A percentile compares a stretch with the other conserved stretches of the same genome.
Conservation (phyloP, 441 rosid species). For the Populus trichocarpa region DNA sequence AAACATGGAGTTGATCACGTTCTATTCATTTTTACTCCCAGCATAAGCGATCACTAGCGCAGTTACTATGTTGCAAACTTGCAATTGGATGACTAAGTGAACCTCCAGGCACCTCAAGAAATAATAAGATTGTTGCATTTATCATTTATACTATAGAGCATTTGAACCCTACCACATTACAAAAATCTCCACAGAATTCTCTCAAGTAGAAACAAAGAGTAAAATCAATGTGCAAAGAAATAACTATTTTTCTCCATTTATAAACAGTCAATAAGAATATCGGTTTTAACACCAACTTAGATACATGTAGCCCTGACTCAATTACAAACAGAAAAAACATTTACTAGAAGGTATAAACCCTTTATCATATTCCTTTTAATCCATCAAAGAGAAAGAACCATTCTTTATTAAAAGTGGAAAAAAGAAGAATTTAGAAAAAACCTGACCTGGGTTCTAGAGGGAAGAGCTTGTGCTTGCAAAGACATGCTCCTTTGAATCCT, state of each 20-base stretch:
- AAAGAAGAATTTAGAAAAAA: slow-evolving; percentile 2
- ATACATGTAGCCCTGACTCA: neutral
- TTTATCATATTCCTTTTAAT: no score
- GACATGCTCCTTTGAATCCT: slow-evolving; percentile 26
- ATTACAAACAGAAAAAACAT: neutral
- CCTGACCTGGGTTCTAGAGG: slow-evolving; percentile 61
- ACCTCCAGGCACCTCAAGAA: neutral
- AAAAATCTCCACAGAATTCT: neutral
- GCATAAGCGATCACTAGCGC: neutral
- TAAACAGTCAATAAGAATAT: neutral
- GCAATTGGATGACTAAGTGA: neutral
- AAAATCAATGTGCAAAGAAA: neutral
- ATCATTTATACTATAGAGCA: neutral
- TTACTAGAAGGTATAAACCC: neutral
- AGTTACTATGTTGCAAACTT: neutral
- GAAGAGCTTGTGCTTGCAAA: slow-evolving; percentile 48
- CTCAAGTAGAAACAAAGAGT: neutral
- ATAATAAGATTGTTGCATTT: no score
- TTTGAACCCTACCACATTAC: neutral
- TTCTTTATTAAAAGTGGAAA: neutral
- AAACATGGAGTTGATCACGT: neutral
- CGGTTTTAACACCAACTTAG: neutral
- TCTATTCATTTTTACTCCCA: neutral
- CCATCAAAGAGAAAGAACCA: neutral
- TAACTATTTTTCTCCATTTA: neutral